phyloP scores from a whole-genome alignment of 345 rosid species.

The Eucalyptus caleyi region DNA sequence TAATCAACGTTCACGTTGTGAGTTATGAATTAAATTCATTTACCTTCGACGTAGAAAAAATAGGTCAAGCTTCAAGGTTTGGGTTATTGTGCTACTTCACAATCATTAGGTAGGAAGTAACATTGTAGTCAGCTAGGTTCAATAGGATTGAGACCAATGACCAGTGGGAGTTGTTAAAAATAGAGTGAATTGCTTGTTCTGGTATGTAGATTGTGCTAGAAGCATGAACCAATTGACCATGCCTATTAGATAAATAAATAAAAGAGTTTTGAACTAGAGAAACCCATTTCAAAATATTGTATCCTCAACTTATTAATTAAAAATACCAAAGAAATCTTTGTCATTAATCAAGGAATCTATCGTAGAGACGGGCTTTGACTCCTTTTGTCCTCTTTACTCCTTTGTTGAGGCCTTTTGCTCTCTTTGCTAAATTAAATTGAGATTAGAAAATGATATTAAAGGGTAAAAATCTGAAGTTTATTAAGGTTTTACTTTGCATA shows the following conservation, averaged over 20 bases:
- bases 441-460: neutral
- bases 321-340: neutral
- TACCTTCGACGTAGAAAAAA: neutral
- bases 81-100: neutral
- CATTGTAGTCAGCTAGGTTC: neutral
- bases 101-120: neutral
- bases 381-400: neutral
- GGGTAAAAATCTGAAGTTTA: neutral
- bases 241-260: neutral
- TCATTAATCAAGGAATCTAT: neutral
- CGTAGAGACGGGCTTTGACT: neutral
- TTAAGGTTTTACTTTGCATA: neutral
- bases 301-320: accelerated
- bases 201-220: neutral
- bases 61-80: neutral
- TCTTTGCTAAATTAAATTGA: neutral
- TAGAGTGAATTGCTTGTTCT: neutral
- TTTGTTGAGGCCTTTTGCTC: neutral
- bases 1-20: accelerated
- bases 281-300: neutral
- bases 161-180: neutral
- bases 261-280: neutral
- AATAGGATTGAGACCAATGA: neutral
- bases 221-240: neutral
- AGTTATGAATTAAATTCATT: neutral